These are phyloP conservation scores for Mycena capillaripes DNA, from an alignment of 768 basidiomycete species.

Conservation along the genomic window DNA sequence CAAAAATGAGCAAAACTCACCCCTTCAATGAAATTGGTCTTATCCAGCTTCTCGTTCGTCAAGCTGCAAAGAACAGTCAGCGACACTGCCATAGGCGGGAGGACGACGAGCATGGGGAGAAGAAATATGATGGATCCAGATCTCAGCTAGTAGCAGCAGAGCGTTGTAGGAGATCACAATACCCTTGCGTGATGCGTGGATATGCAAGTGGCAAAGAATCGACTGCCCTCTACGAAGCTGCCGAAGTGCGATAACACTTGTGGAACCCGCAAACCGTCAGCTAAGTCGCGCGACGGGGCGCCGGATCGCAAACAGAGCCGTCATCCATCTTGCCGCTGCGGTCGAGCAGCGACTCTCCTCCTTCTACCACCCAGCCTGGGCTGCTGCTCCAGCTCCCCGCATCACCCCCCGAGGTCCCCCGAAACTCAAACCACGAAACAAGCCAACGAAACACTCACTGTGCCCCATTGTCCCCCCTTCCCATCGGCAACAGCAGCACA, in stretches of 20 bases:
- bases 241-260: too few relatives aligned
- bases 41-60: slow-evolving; percentile 96
- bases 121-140: too few relatives aligned
- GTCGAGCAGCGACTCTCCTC: too few relatives aligned
- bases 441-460: slow-evolving; percentile 67
- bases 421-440: neutral
- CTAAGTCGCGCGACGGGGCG: too few relatives aligned
- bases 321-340: too few relatives aligned
- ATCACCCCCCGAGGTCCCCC: neutral
- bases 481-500: slow-evolving; percentile 92
- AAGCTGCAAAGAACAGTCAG: slow-evolving; percentile 62
- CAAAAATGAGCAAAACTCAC: slow-evolving; percentile 53
- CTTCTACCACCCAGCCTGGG: neutral
- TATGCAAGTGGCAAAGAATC: too few relatives aligned
- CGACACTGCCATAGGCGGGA: neutral
- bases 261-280: too few relatives aligned
- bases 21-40: slow-evolving; percentile 89
- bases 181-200: too few relatives aligned
- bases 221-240: too few relatives aligned
- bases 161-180: too few relatives aligned
- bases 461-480: slow-evolving; percentile 94
- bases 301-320: too few relatives aligned
- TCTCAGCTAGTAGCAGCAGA: too few relatives aligned
- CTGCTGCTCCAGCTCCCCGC: neutral
- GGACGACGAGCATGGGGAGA: neutral